These are phyloP conservation scores for Rhododendron henanense DNA, from an alignment of 148 eudicot species.

Conservation along the genomic window DNA sequence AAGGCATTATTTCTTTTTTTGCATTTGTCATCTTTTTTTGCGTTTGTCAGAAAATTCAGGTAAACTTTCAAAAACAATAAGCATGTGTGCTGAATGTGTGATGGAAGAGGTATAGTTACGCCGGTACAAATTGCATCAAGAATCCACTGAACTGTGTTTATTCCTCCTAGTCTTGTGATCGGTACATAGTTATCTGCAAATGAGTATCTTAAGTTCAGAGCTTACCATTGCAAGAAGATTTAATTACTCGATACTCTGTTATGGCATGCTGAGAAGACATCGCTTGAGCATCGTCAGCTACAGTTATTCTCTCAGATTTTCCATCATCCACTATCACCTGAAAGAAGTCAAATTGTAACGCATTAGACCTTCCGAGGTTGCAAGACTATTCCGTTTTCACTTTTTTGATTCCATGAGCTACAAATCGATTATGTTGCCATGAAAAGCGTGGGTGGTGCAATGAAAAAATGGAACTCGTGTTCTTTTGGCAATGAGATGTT, in stretches of 20 bases:
- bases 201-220: conserved; percentile 9
- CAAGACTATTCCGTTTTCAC: neutral
- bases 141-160: neutral
- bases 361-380: conserved; percentile 1
- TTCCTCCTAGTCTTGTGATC: neutral
- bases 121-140: neutral
- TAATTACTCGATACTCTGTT: conserved; percentile 77
- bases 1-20: neutral
- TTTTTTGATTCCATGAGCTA: neutral
- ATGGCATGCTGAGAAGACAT: conserved; percentile 71
- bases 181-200: neutral
- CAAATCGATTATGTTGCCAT: neutral
- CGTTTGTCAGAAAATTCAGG: neutral
- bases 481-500: neutral
- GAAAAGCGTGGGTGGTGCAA: neutral
- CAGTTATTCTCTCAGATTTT: conserved; percentile 79
- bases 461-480: neutral
- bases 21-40: neutral
- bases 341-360: conserved; percentile 2
- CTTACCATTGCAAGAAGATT: conserved; percentile 61
- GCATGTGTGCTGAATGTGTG: neutral
- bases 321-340: conserved; percentile 83
- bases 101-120: neutral
- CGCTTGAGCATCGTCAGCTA: conserved; percentile 29
- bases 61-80: neutral